Conservation (phyloP, 2,329 filamentous ascomycete genomes). For the Metarhizium guizhouense region DNA sequence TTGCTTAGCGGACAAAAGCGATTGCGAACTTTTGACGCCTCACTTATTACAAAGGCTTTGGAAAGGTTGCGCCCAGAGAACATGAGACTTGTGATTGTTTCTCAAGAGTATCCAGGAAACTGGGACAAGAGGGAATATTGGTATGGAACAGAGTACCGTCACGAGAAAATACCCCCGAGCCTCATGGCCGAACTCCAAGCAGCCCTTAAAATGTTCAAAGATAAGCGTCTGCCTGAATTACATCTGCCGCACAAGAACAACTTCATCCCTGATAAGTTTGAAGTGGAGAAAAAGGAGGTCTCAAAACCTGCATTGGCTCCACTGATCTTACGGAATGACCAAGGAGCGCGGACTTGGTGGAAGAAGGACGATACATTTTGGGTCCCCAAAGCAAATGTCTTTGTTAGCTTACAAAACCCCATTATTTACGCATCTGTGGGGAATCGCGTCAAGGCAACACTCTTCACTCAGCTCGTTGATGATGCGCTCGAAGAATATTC, state of each 20-base stretch:
- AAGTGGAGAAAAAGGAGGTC: constrained; percentile 92
- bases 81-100: constrained; percentile 75
- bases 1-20: constrained; percentile 72
- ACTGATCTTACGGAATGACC: constrained; percentile 76
- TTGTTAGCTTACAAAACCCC: constrained; percentile 72
- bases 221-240: constrained; percentile 57
- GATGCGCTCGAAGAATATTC: constrained; percentile 89
- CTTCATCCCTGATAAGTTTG: constrained; percentile 87
- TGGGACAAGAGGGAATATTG: constrained; percentile 91
- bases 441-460: constrained; percentile 64
- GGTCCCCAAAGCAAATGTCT: constrained; percentile 88
- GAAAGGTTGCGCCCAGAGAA: constrained; percentile 76
- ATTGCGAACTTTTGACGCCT: constrained; percentile 70
- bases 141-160: constrained; percentile 93
- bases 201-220: constrained; percentile 49
- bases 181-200: constrained; percentile 63
- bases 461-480: constrained; percentile 79
- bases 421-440: constrained; percentile 71
- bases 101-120: constrained; percentile 71
- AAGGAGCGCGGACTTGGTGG: constrained; percentile 77
- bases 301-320: constrained; percentile 64
- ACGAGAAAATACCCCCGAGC: constrained; percentile 68
- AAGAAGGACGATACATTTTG: constrained; percentile 99
- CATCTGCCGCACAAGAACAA: constrained; percentile 90
- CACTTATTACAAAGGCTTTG: constrained; percentile 66